Base-by-base conservation (phyloP, 345 rosid genomes). In the Dipteronia dyeriana region DNA sequence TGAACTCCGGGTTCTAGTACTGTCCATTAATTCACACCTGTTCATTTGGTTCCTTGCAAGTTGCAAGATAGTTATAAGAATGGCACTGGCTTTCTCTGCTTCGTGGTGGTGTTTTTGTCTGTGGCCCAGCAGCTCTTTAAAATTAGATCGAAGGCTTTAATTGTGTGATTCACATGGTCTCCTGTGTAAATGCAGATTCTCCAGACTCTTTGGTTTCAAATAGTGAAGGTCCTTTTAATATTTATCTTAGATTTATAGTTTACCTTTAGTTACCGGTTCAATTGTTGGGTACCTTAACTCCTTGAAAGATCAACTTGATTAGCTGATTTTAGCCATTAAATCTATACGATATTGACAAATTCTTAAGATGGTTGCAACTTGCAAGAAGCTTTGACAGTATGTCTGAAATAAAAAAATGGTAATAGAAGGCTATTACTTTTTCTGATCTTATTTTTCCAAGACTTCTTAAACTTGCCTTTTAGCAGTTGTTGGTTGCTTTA, bases 381-480 rank as follows among this genome's bases (percentile, higher is more conserved):
- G 39, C 23, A 53, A 9, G n/a, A 49, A 53, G 4, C 2, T 41
- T 25, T 51, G 43, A 3, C 29, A 54, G 10, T 54, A 9, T 19
- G 31, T 57, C 9, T 5, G 3, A 12, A 26, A 61, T 43, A 26
- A 26, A 41, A 17, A 47, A 39, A 22, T 41, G 45, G 11, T 41
- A 9, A 41, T 41, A 41, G 45, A 73, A 73, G 34, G 12, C 29
- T 45, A 9, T 45, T 16, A 41, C 26, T 19, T 56, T 56, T 34
- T 38, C 51, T 72, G 0, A 72, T 64, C 65, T 38, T 56, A 57
- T 71, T 57, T 51, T 70, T 72, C 22, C 20, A 20, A n/a, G 66
- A 20, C 65, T 39, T 72, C 19, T 19, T 34, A 47, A 11, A 72
- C 34, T 38, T 57, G 64, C 31, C 41, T n/a, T 10, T 5, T 74